Conservation (phyloP, 2,329 filamentous ascomycete species). For the Lecanicillium sp. region DNA sequence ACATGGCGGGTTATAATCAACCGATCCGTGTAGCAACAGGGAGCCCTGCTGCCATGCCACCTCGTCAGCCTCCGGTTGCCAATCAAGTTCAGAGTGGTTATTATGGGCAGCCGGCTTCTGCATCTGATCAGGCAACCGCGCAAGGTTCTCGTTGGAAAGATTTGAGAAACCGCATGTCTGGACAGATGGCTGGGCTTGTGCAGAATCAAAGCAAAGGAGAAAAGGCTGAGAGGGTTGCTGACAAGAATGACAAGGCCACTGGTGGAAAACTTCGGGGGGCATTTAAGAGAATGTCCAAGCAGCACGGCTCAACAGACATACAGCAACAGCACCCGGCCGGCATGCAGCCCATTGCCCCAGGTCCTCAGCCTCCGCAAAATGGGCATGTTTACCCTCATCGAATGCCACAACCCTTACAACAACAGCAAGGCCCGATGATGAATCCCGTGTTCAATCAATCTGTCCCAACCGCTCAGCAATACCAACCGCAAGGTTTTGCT, state of each 20-base stretch:
- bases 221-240: constrained; percentile 13
- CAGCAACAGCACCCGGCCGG: constrained; percentile 5
- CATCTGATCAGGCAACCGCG: background rate
- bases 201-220: constrained; percentile 4
- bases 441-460: background rate
- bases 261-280: constrained; percentile 21
- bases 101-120: background rate
- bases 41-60: too few species aligned
- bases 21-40: too few species aligned
- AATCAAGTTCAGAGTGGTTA: background rate
- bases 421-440: background rate
- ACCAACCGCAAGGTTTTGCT: constrained; percentile 1
- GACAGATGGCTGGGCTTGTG: constrained; percentile 15
- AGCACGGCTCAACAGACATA: constrained; percentile 10
- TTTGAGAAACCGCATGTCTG: constrained; percentile 22
- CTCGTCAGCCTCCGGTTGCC: background rate
- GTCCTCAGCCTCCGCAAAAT: too few species aligned
- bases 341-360: background rate
- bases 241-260: constrained; percentile 14
- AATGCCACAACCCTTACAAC: background rate
- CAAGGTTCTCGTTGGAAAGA: constrained; percentile 25
- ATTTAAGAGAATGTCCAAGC: constrained; percentile 24
- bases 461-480: constrained; percentile 2
- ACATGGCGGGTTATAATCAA: too few species aligned
- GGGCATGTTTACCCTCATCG: too few species aligned